Conservation (phyloP, 2,329 filamentous ascomycete species). For the Aplosporella prunicola region DNA sequence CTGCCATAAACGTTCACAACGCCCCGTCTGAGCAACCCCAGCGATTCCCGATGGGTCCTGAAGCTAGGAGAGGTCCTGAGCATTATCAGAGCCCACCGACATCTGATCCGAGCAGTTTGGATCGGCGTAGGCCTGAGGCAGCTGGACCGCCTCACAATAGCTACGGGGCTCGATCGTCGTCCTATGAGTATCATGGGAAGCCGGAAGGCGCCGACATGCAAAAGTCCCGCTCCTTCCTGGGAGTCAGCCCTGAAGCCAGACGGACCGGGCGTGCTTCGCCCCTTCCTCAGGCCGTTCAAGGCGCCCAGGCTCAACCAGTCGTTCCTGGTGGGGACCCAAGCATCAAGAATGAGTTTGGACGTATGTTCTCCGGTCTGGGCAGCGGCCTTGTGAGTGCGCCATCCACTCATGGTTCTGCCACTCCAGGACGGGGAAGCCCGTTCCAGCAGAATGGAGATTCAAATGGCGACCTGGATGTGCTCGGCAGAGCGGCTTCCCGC, state of each 20-base stretch:
- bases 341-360: constrained; percentile 90
- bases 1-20: background rate
- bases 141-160: constrained; percentile 27
- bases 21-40: constrained; percentile 4
- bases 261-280: constrained; percentile 78
- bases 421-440: constrained; percentile 45
- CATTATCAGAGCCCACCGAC: constrained; percentile 31
- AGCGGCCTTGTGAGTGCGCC: constrained; percentile 51
- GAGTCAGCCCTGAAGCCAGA: constrained; percentile 63
- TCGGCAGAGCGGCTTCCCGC: constrained; percentile 29
- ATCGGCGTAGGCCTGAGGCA: constrained; percentile 25
- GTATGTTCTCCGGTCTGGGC: constrained; percentile 91
- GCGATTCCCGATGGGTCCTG: constrained; percentile 18
- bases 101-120: constrained; percentile 27
- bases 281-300: constrained; percentile 85
- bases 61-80: constrained; percentile 26
- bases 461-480: constrained; percentile 18
- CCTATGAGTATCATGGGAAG: constrained; percentile 29
- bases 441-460: constrained; percentile 26
- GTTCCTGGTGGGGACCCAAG: constrained; percentile 74
- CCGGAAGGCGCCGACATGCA: constrained; percentile 46
- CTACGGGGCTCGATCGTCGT: constrained; percentile 17
- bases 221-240: constrained; percentile 59
- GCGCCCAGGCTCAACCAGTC: constrained; percentile 70
- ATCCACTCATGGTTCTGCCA: constrained; percentile 44